Evolutionary conservation across 805 yeast species (phyloP).

Genomic region (Zygoascus bituminiphila): DNA sequence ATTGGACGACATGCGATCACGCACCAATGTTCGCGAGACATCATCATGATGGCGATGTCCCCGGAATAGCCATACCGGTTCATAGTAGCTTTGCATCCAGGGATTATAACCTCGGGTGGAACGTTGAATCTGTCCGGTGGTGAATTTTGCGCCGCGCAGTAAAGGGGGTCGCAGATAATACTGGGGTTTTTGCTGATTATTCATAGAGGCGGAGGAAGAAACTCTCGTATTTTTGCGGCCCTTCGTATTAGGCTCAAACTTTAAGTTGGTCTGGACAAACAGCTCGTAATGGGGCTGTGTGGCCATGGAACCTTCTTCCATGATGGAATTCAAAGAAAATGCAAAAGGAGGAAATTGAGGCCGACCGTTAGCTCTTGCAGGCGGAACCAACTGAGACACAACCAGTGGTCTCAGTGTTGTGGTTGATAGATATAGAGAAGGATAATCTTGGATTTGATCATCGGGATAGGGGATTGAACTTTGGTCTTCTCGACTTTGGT

Average conservation of each 20-base stretch:
- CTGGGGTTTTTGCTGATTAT: background rate
- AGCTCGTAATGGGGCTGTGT: too few species aligned
- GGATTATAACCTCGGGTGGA: background rate
- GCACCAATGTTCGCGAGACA: background rate
- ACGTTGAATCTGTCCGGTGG: background rate
- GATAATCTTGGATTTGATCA: background rate
- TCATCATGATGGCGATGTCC: background rate
- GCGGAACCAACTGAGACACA: background rate
- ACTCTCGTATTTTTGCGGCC: background rate
- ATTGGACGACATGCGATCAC: constrained; percentile 3
- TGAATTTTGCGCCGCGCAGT: background rate
- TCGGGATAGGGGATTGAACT: background rate
- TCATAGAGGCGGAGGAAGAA: background rate
- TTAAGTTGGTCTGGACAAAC: too few species aligned
- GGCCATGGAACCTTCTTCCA: background rate
- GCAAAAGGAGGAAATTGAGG: background rate
- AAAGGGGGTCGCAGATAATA: background rate
- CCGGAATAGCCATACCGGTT: constrained; percentile 1
- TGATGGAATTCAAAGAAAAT: background rate
- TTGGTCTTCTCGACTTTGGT: too few species aligned
- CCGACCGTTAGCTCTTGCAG: background rate
- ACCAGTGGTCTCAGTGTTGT: background rate
- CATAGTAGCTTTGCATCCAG: constrained; percentile 1
- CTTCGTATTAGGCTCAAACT: background rate
- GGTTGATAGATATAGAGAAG: background rate